Base-by-base conservation (phyloP, 495 filamentous ascomycete species). In the Penicillium chermesinum region DNA sequence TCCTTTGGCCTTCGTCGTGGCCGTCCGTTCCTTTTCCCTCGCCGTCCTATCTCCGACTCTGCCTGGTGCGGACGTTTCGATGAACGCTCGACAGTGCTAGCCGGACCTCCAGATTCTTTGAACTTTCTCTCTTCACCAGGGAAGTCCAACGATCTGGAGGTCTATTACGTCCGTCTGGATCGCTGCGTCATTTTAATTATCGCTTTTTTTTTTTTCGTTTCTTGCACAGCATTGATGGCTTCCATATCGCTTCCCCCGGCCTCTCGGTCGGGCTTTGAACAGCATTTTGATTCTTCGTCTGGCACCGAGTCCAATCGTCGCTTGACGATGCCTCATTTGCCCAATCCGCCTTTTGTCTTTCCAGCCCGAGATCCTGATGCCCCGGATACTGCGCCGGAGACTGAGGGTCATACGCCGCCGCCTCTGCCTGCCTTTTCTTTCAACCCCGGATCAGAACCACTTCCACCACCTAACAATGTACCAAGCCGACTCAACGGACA, bases 341-440 rank as follows among this genome's bases (percentile, higher is more conserved):
- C 84, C 9, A 87, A 87, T 53, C 85, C 84, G n/a, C 76, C 73
- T 0, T 89, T 89, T 57, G 75, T 84, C 3, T 89, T 87, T 55
- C 86, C 84, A 0, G 66, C 75, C 2, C 74, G 72, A 39, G 64
- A 66, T n/a, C 49, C 64, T 1, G 61, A 60, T 18, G 52, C 27
- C 7, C 19, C 48, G 43, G 19, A 54, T 22, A 43, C 49, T 25
- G 19, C 48, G 20, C 50, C 50, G 43, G 27, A 46, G 17, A 37
- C 43, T 4, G 53, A 64, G 15, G 41, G 40, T 38, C 54, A 22
- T 35, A 44, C 52, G 18, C 62, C 74, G n/a, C 70, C 72, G 19
- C 67, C 73, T 32, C 69, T 86, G 2, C 83, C 83, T 2, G 69
- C 74, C 10, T 87, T 86, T 51, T 80, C 76, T 6, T 87, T 87